Conservation (phyloP, 768 basidiomycete species). For the Leccinum obscurum region DNA sequence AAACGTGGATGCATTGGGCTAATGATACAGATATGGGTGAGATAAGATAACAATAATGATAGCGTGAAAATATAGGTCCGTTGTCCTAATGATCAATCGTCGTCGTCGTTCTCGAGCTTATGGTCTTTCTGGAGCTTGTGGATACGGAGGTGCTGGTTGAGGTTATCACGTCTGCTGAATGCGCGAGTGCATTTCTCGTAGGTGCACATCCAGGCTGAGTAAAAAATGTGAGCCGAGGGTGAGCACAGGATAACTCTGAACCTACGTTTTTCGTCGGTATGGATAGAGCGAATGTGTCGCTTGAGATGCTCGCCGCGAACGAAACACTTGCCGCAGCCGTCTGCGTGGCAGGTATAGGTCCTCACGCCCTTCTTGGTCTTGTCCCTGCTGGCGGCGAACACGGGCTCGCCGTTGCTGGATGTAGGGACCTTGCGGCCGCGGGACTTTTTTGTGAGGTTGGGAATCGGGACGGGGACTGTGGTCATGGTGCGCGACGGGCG, state of each 20-base stretch:
- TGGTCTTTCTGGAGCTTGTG: conserved; percentile 48
- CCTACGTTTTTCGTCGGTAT: conserved; percentile 85
- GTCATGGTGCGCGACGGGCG: conserved; percentile 26
- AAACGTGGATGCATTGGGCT: background rate
- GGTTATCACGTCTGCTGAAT: conserved; percentile 76
- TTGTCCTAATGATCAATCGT: background rate
- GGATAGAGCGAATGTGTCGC: conserved; percentile 76
- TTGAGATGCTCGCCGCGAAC: conserved; percentile 79
- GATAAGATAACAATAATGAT: conserved; percentile 21
- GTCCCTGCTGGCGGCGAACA: conserved; percentile 29
- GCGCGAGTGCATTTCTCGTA: conserved; percentile 64
- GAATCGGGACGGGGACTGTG: conserved; percentile 44
- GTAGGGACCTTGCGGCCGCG: conserved; percentile 51
- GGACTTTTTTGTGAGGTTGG: conserved; percentile 50
- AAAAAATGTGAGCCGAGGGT: background rate
- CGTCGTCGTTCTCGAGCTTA: conserved; percentile 22
- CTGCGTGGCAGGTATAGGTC: conserved; percentile 64
- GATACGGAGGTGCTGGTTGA: conserved; percentile 70
- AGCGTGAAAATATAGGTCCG: conserved; percentile 3
- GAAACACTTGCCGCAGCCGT: conserved; percentile 79
- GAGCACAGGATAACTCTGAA: conserved; percentile 17
- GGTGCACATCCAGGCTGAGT: conserved; percentile 42
- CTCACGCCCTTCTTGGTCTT: conserved; percentile 40
- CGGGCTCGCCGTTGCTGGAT: conserved; percentile 23
- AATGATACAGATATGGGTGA: background rate